A percentile compares a stretch with the other conserved stretches of the same genome.
Conservation (phyloP, 2,329 filamentous ascomycete genomes). For the Calonectria hongkongensis region DNA sequence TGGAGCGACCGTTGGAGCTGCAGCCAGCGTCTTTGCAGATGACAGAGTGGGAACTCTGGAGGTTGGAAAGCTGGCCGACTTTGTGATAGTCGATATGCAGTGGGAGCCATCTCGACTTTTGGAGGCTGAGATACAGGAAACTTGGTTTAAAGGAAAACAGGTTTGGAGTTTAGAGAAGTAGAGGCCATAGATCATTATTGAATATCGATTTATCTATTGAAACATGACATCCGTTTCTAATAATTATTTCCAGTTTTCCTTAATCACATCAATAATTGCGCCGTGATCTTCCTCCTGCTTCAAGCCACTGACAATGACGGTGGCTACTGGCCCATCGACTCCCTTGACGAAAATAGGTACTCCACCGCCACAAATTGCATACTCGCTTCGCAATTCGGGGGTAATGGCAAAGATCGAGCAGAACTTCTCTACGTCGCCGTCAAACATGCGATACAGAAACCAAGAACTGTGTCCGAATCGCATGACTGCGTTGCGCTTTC, state of each 20-base stretch:
- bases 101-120: constrained; percentile 69
- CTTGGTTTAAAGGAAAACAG: constrained; percentile 68
- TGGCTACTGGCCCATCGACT: constrained; percentile 84
- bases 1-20: constrained; percentile 69
- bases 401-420: constrained; percentile 79
- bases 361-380: constrained; percentile 86
- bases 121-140: constrained; percentile 66
- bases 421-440: constrained; percentile 79
- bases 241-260: constrained; percentile 66
- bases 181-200: background rate
- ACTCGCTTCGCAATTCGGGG: constrained; percentile 73
- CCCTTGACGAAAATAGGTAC: constrained; percentile 83
- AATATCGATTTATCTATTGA: background rate
- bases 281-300: constrained; percentile 87
- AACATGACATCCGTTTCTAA: background rate
- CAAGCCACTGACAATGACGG: constrained; percentile 85
- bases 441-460: constrained; percentile 81
- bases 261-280: constrained; percentile 82
- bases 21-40: constrained; percentile 71
- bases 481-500: constrained; percentile 83
- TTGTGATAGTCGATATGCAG: constrained; percentile 65
- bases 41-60: constrained; percentile 68
- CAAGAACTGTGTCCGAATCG: constrained; percentile 82
- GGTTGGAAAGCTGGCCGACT: constrained; percentile 71
- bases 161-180: constrained; percentile 53